Base-by-base conservation (phyloP, 768 basidiomycete species). In the Russula sp. region DNA sequence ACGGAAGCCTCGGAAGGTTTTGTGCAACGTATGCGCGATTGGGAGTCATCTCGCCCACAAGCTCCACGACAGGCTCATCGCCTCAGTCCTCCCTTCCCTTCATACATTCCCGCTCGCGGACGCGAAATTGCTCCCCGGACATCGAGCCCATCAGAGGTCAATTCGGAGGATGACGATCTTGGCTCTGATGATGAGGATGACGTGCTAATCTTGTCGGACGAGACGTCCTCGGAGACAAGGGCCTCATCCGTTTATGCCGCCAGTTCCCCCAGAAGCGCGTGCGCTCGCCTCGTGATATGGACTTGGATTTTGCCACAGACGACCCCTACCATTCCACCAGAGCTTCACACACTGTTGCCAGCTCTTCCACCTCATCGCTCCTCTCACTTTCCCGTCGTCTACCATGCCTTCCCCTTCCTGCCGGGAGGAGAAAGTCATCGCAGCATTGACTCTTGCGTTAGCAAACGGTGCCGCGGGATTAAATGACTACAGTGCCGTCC, bases 21-120 rank as follows among this genome's bases (percentile, higher is more conserved):
- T 54, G 80, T 90, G 14, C 81, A 78, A 61, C 84, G 85, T 57
- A 90, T 90, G 88, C 85, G 85, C 61, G 84, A 88, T 67, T 87
- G 84, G 71, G 88, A 90, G 72, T 74, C 78, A 55, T 77, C 79
- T 28, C 78, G 83, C 61, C 80, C 80, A 22, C 61, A 59, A 42
- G 22, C 75, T 75, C 63, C 75, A 76, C 38, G 75, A 72, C 57
- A 71, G 74, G 16, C 74, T 76, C 61, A 73, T 73, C 78, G 77
- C 49, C 73, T 76, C 59, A 79, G 77, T 57, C 77, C 60, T 4
- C 52, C 52, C 32, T 56, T 62, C 48, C 55, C 57, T n/a, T 40
- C 63, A 32, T 48, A 42, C n/a, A 22, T 24, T 24, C 18, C 46
- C 59, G 38, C 44, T 18, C 63, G 63, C 32, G 59, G 66, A 40